Evolutionary conservation across 1,284 basidiomycete species (phyloP).

Genomic region (Baeospora myosura): DNA sequence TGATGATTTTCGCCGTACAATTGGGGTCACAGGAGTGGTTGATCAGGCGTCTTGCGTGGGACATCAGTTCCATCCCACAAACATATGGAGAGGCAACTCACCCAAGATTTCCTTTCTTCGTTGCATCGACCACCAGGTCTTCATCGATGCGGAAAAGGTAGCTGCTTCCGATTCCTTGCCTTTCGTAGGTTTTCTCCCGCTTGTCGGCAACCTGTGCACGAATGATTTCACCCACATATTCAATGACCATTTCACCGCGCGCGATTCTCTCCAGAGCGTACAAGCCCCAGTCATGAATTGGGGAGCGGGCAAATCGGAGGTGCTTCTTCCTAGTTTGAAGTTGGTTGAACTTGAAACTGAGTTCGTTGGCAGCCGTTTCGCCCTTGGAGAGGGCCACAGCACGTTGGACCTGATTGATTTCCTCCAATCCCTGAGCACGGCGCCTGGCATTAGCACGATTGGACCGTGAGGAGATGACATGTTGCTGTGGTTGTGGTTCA

Average conservation of each 20-base stretch:
- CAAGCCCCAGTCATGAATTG: conserved; percentile 97
- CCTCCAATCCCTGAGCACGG: conserved; percentile 89
- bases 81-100: conserved; percentile 34
- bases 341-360: conserved; percentile 93
- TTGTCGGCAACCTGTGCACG: conserved; percentile 95
- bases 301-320: conserved; percentile 89
- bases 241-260: conserved; percentile 97
- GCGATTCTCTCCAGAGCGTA: conserved; percentile 95
- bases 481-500: conserved; percentile 37
- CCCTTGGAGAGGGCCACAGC: conserved; percentile 71
- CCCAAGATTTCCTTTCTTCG: conserved; percentile 97
- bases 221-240: conserved; percentile 97
- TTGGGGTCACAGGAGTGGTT: conserved; percentile 98
- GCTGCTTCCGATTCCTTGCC: conserved; percentile 91
- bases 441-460: conserved; percentile 93
- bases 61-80: conserved; percentile 13
- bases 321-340: conserved; percentile 97
- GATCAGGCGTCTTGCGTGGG: conserved; percentile 75
- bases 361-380: conserved; percentile 58
- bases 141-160: conserved; percentile 93
- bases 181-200: conserved; percentile 93
- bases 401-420: conserved; percentile 80
- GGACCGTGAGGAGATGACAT: conserved; percentile 77
- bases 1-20: conserved; percentile 97
- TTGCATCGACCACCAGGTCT: conserved; percentile 93